Evolutionary conservation across 2,329 filamentous ascomycete species (phyloP), one percentile per base, ranked within the genome.

Genomic region (Colletotrichum cuscutae): DNA sequence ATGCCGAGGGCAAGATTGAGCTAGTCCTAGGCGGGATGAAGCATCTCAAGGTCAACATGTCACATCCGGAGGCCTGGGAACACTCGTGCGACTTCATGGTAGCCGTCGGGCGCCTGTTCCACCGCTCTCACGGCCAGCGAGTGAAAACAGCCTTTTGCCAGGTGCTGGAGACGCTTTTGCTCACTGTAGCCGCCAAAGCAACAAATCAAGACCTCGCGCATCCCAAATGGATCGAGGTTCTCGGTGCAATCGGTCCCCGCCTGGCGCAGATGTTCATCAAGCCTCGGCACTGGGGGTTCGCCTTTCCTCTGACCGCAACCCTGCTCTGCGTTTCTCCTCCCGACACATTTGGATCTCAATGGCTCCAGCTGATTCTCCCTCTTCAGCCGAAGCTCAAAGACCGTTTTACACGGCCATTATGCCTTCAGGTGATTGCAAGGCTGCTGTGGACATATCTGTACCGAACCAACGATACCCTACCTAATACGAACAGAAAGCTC

Each of bases 101-200:
- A 62, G 90, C 92, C 0, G 84, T 99, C 35, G 95, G 94, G 7
- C 93, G 91, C 64, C 89, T 98, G 22, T 98, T 98, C 81, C 89
- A 91, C 67, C 92, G 91, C 77, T 94, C 94, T 5, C 96, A 98
- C 78, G 97, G 97, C 0, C 94, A 94, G 76, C 92, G 91, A 73
- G 92, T 98, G 78, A 99, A 99, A 82, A 93, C 96, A 77, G 94
- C 95, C 0, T 99, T 98, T 79, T 98, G 97, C 80, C 94, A 97
- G 78, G 92, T 98, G 26, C 89, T 99, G 65, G 94, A 97, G 77
- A 93, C 94, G 76, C 87, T 99, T 32, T 84, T 99, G 28, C 88
- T 98, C 15, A 95, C 95, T 1, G 92, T 99, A 63, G 96, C 96
- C 15, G 94, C 94, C 4, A 94, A 91, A 75, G 93, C 94, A 5